Percentiles rank a stretch among this genome's conserved stretches.
Conservation (phyloP, 2,329 filamentous ascomycete species). For the Fusarium chuoi region DNA sequence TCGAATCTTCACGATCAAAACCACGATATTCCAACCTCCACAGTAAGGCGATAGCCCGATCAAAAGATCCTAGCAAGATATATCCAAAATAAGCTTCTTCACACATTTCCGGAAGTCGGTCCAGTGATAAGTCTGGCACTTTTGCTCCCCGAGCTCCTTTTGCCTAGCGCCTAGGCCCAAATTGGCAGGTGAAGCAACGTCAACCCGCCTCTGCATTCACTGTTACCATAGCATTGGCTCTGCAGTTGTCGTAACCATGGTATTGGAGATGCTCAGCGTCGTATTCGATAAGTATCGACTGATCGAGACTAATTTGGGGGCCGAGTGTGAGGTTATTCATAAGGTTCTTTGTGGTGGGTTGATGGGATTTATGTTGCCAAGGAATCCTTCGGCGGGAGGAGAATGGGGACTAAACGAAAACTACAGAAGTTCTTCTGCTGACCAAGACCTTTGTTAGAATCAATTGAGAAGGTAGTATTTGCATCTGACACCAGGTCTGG, state of each 20-base stretch:
- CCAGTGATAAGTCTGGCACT: slow-evolving; percentile 15
- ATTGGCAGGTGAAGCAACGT: background rate
- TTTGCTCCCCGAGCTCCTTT: slow-evolving; percentile 1
- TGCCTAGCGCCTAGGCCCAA: background rate
- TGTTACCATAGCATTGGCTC: background rate
- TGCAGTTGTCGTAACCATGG: background rate
- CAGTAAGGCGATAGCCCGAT: background rate
- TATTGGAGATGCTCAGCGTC: background rate
- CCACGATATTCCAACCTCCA: background rate
- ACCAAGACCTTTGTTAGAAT: background rate
- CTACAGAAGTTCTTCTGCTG: slow-evolving; percentile 5
- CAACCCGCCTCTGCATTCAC: background rate
- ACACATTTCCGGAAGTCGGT: slow-evolving; percentile 18
- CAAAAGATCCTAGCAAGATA: slow-evolving; percentile 7
- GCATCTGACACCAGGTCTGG: background rate
- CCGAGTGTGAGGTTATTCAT: background rate
- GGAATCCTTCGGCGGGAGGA: background rate
- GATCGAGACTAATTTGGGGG: background rate
- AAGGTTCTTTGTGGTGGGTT: background rate
- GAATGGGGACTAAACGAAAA: background rate
- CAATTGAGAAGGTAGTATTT: background rate
- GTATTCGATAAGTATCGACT: slow-evolving; percentile 2
- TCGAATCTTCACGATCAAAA: accelerated
- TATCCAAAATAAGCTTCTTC: background rate
- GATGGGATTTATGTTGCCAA: background rate